phyloP scores from a whole-genome alignment of 768 basidiomycete species.

The Hypholoma fasciculare region DNA sequence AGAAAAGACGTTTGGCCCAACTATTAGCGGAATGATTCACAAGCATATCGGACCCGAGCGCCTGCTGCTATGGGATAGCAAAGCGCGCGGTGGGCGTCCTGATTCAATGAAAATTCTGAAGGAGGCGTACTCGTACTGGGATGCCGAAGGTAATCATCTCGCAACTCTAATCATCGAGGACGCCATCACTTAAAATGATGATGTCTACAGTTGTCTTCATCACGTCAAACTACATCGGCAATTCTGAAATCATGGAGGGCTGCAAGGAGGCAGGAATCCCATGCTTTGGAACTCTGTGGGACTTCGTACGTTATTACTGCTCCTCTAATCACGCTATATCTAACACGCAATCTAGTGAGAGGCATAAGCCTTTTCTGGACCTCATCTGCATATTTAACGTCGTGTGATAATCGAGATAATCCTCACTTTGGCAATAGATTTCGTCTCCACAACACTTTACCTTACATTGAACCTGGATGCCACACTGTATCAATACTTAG shows the following conservation, averaged over 20 bases:
- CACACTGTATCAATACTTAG: constrained; percentile 30
- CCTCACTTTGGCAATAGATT: constrained; percentile 25
- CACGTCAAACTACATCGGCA: constrained; percentile 81
- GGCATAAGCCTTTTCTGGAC: constrained; percentile 13
- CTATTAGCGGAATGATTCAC: constrained; percentile 72
- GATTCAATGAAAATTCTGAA: constrained; percentile 76
- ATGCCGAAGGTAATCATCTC: constrained; percentile 61
- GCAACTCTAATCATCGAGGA: not conserved
- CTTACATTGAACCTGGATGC: constrained; percentile 23
- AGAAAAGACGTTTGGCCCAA: constrained; percentile 73
- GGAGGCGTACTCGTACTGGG: constrained; percentile 67
- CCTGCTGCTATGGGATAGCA: constrained; percentile 76
- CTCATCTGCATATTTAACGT: constrained; percentile 19
- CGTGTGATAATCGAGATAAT: constrained; percentile 21
- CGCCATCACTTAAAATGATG: not conserved
- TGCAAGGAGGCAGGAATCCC: constrained; percentile 71
- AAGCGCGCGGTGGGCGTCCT: constrained; percentile 69
- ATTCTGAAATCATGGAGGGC: constrained; percentile 77
- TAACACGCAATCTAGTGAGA: constrained; percentile 23
- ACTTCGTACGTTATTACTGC: constrained; percentile 44
- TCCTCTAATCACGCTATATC: constrained; percentile 1
- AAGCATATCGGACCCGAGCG: constrained; percentile 74
- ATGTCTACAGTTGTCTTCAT: constrained; percentile 65
- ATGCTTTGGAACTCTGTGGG: constrained; percentile 71
- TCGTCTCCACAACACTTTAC: constrained; percentile 18